Percentiles rank a stretch among this genome's conserved stretches.
Conservation (phyloP, 2,329 filamentous ascomycete species). For the Byssoonygena ceratinophila region DNA sequence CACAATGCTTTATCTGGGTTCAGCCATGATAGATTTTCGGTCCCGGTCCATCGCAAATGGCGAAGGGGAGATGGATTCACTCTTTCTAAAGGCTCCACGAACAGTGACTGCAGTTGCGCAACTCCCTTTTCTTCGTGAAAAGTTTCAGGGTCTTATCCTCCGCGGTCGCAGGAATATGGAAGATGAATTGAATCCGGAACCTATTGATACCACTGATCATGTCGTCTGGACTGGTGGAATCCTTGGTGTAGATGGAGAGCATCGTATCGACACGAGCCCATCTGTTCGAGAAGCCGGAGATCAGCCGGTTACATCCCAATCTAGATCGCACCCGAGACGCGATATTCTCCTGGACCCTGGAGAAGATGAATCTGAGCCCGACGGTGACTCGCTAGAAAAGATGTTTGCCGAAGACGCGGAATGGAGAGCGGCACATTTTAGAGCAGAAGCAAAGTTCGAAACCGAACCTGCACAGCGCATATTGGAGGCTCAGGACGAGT, state of each 20-base stretch:
- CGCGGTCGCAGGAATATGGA: conserved; percentile 14
- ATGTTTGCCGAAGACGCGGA: conserved; percentile 14
- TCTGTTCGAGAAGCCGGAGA: conserved; percentile 2
- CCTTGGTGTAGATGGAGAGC: conserved; percentile 23
- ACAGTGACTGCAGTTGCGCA: conserved; percentile 30
- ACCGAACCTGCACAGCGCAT: not conserved
- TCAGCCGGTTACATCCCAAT: not conserved
- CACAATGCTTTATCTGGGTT: conserved; percentile 36
- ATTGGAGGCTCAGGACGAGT: conserved; percentile 11
- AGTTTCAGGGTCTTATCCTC: conserved; percentile 33
- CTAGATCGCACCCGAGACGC: not conserved
- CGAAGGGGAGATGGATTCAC: conserved; percentile 22
- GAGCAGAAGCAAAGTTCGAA: not conserved
- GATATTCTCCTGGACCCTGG: not conserved
- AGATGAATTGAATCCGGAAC: not conserved
- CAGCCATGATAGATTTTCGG: conserved; percentile 31
- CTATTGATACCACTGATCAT: conserved; percentile 15
- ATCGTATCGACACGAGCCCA: conserved; percentile 12
- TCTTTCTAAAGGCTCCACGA: conserved; percentile 26
- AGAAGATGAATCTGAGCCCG: conserved; percentile 8
- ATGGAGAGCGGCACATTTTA: not conserved
- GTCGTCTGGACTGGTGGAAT: conserved; percentile 31
- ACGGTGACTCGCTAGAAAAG: conserved; percentile 2
- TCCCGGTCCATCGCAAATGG: conserved; percentile 28
- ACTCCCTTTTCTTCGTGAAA: conserved; percentile 34